phyloP scores from a whole-genome alignment of 345 rosid species.

The Anacardium occidentale region DNA sequence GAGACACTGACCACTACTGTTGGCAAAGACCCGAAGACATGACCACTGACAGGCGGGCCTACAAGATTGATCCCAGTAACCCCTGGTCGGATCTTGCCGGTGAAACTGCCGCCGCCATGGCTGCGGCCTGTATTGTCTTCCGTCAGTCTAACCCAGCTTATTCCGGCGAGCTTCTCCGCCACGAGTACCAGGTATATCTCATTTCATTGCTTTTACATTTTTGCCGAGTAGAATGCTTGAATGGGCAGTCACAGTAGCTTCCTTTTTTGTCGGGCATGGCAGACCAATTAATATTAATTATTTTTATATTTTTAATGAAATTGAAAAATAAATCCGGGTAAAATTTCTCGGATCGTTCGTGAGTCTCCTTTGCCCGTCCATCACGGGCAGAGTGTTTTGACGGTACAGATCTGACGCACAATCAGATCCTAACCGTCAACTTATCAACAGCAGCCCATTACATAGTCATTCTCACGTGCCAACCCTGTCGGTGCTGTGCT shows the following conservation, averaged over 20 bases:
- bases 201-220: too few relatives aligned
- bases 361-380: constrained; percentile 26
- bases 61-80: constrained; percentile 79
- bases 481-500: constrained; percentile 29
- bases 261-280: too few relatives aligned
- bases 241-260: constrained; percentile 14
- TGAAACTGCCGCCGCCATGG: constrained; percentile 99
- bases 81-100: constrained; percentile 99
- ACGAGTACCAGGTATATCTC: constrained; percentile 72
- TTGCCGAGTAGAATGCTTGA: not conserved
- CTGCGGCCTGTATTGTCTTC: constrained; percentile 93
- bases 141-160: constrained; percentile 69
- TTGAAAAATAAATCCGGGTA: constrained; percentile 8
- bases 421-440: constrained; percentile 45
- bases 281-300: too few relatives aligned
- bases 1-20: constrained; percentile 94
- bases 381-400: constrained; percentile 38
- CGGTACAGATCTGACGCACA: constrained; percentile 37
- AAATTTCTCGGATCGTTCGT: constrained; percentile 17
- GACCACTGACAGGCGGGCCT: constrained; percentile 94
- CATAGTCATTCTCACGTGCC: constrained; percentile 27
- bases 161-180: constrained; percentile 67
- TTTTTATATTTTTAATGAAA: not conserved
- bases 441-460: not conserved
- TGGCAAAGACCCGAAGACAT: constrained; percentile 99